A percentile compares a stretch with the other conserved stretches of the same genome.
phyloP scores from a whole-genome alignment of 495 filamentous ascomycete genomes.

The Podospora pseudocomata region DNA sequence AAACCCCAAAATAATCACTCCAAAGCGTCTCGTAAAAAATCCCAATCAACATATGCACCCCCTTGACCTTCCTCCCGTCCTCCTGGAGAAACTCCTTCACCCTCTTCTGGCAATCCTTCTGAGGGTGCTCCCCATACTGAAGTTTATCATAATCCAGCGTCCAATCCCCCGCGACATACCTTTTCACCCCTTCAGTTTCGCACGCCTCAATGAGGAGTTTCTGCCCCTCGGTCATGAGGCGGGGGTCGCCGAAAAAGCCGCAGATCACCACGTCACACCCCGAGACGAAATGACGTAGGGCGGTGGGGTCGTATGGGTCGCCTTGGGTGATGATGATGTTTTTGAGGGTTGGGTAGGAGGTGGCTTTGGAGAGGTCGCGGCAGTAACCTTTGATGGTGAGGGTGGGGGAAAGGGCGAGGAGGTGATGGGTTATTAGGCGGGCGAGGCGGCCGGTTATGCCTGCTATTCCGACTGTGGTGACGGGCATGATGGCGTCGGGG shows the following conservation, averaged over 20 bases:
- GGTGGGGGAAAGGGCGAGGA: not conserved
- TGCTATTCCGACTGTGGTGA: not conserved
- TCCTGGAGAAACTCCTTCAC: not conserved
- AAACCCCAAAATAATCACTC: not conserved
- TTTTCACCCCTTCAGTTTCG: not conserved
- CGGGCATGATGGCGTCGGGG: too few species aligned
- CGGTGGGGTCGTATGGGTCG: not conserved
- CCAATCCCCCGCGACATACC: not conserved
- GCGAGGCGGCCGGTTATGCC: not conserved
- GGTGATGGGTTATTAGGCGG: not conserved
- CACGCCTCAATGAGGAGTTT: not conserved
- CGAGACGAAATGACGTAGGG: not conserved
- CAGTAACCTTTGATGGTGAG: not conserved
- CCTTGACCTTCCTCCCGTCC: not conserved
- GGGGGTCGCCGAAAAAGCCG: not conserved
- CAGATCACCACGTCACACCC: not conserved
- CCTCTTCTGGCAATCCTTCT: not conserved
- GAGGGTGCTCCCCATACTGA: not conserved
- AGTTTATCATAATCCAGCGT: not conserved
- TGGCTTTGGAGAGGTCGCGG: not conserved
- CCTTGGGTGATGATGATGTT: not conserved
- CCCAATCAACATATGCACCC: not conserved
- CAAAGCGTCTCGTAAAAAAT: not conserved
- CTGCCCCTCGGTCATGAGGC: not conserved
- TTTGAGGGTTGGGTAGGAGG: not conserved